Evolutionary conservation across 2,329 filamentous ascomycete genomes (phyloP).

Genomic region (Fusarium udum): DNA sequence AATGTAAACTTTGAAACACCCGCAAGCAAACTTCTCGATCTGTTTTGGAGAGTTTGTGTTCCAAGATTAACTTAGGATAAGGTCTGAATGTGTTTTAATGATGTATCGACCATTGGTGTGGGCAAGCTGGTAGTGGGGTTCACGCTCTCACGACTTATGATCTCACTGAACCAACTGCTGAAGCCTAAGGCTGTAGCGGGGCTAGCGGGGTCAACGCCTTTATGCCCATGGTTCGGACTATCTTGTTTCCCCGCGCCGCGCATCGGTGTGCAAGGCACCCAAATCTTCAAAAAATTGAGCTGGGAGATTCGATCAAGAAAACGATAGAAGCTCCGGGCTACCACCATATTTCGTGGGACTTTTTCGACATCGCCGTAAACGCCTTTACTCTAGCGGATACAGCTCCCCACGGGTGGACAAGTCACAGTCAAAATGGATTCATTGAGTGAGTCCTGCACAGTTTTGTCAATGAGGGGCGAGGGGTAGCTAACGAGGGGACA

Average conservation of each 20-base stretch:
- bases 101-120: constrained; percentile 33
- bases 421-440: constrained; percentile 49
- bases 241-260: constrained; percentile 48
- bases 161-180: constrained; percentile 29
- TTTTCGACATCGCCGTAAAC: constrained; percentile 40
- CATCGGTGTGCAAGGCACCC: constrained; percentile 45
- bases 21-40: not conserved
- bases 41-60: not conserved
- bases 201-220: not conserved
- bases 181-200: constrained; percentile 12
- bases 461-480: constrained; percentile 38
- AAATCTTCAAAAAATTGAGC: constrained; percentile 49
- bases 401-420: constrained; percentile 43
- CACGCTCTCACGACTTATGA: constrained; percentile 29
- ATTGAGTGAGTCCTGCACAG: constrained; percentile 50
- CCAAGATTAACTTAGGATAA: not conserved
- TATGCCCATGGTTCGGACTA: constrained; percentile 42
- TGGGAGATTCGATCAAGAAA: constrained; percentile 37
- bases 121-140: constrained; percentile 40
- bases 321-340: constrained; percentile 46
- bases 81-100: constrained; percentile 16
- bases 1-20: not conserved
- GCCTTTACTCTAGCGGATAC: constrained; percentile 36
- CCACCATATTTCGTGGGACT: constrained; percentile 40
- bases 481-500: constrained; percentile 55